phyloP scores from a whole-genome alignment of 345 rosid genomes.

The Linum trigynum region DNA sequence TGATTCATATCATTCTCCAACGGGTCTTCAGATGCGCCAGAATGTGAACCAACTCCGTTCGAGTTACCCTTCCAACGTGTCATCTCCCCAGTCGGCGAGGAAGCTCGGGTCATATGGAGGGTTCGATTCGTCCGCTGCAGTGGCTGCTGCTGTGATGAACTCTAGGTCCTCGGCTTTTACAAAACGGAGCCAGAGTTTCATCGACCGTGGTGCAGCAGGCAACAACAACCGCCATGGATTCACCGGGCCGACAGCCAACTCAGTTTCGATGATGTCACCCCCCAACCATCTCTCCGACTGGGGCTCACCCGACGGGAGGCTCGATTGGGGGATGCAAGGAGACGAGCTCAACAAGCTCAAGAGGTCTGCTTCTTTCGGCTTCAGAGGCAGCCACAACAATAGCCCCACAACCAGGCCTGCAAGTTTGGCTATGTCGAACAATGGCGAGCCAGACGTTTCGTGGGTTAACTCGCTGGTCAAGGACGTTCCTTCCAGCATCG shows the following conservation, averaged over 20 bases:
- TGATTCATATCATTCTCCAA: slow-evolving; percentile 62
- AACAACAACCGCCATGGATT: slow-evolving; percentile 23
- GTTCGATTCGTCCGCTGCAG: slow-evolving; percentile 75
- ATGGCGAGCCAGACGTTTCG: slow-evolving; percentile 77
- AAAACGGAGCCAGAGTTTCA: slow-evolving; percentile 80
- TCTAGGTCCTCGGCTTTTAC: slow-evolving; percentile 83
- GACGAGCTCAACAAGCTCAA: slow-evolving; percentile 78
- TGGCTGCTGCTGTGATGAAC: slow-evolving; percentile 83
- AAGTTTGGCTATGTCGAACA: slow-evolving; percentile 18
- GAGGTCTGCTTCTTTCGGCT: slow-evolving; percentile 73
- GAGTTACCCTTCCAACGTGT: slow-evolving; percentile 37
- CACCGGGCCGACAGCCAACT: slow-evolving; percentile 32
- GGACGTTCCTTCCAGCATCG: slow-evolving; percentile 37
- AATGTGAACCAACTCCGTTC: slow-evolving; percentile 60
- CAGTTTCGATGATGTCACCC: slow-evolving; percentile 40
- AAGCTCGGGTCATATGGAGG: slow-evolving; percentile 33
- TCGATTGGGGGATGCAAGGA: slow-evolving; percentile 87
- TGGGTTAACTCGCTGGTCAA: slow-evolving; percentile 86
- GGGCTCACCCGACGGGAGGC: slow-evolving; percentile 72
- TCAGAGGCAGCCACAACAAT: slow-evolving; percentile 41
- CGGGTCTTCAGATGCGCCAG: slow-evolving; percentile 52
- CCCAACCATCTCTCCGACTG: slow-evolving; percentile 40
- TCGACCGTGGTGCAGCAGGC: slow-evolving; percentile 46
- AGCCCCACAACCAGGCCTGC: slow-evolving; percentile 20
- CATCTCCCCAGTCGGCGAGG: slow-evolving; percentile 55